phyloP scores from a whole-genome alignment of 2,329 filamentous ascomycete species.

The Penicillium sp. region DNA sequence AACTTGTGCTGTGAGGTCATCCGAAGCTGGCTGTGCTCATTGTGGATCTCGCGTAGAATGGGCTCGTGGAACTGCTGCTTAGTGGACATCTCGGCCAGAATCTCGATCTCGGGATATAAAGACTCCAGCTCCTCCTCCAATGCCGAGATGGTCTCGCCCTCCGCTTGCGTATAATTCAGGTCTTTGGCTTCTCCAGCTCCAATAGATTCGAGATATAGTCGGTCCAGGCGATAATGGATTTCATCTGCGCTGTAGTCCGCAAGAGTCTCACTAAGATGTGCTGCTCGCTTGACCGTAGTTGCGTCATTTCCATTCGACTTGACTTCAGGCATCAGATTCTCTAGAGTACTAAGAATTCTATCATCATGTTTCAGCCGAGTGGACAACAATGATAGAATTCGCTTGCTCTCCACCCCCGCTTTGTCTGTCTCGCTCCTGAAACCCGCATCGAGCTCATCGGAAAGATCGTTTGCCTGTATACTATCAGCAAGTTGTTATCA shows the following conservation, averaged over 20 bases:
- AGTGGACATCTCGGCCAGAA: constrained; percentile 44
- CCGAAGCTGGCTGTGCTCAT: constrained; percentile 30
- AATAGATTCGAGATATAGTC: constrained; percentile 38
- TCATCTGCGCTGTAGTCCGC: constrained; percentile 38
- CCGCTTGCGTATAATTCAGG: background rate
- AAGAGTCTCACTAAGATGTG: constrained; percentile 30
- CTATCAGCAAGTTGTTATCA: constrained; percentile 12
- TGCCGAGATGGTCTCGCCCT: constrained; percentile 21
- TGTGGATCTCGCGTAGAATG: constrained; percentile 37
- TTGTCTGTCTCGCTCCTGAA: constrained; percentile 34
- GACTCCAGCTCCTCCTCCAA: constrained; percentile 41
- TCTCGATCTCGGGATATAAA: constrained; percentile 41
- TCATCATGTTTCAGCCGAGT: constrained; percentile 40
- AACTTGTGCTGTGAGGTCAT: constrained; percentile 34
- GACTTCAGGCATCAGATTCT: constrained; percentile 29
- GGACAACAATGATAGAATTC: constrained; percentile 34
- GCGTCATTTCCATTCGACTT: constrained; percentile 32
- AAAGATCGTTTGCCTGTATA: constrained; percentile 37
- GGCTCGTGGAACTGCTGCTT: constrained; percentile 44
- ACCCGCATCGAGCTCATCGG: constrained; percentile 32
- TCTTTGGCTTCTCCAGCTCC: constrained; percentile 6
- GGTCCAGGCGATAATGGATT: constrained; percentile 41
- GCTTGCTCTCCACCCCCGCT: constrained; percentile 32
- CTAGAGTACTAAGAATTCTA: constrained; percentile 30
- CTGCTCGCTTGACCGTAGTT: constrained; percentile 28